phyloP scores from a whole-genome alignment of 1,284 basidiomycete species.

The Apiotrichum montevideense region DNA sequence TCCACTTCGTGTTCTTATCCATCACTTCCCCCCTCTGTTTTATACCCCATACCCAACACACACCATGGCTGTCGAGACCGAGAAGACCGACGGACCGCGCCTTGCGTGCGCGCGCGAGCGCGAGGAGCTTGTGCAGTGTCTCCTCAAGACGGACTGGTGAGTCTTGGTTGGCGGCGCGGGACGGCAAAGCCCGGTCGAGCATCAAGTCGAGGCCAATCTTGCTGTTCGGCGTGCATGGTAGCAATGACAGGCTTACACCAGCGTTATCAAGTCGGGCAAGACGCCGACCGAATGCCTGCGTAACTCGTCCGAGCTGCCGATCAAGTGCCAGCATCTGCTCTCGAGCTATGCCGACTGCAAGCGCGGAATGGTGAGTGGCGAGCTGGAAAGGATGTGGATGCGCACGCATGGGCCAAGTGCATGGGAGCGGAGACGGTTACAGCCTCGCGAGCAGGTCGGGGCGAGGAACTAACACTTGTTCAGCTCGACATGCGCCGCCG shows the following conservation, averaged over 20 bases:
- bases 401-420: not conserved
- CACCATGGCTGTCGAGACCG: not conserved
- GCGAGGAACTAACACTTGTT: not conserved
- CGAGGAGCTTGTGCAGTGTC: slow-evolving; percentile 42
- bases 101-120: slow-evolving; percentile 33
- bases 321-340: slow-evolving; percentile 44
- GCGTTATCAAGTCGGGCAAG: slow-evolving; percentile 40
- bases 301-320: slow-evolving; percentile 32
- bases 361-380: slow-evolving; percentile 42
- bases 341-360: slow-evolving; percentile 44
- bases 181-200: no score
- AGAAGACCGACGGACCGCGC: slow-evolving; percentile 2
- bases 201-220: no score
- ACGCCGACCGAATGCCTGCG: slow-evolving; percentile 39
- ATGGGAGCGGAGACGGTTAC: no score
- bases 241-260: slow-evolving; percentile 9
- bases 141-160: slow-evolving; percentile 44
- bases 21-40: no score
- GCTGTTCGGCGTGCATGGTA: not conserved
- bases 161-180: slow-evolving; percentile 7
- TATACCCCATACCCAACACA: not conserved
- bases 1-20: not conserved
- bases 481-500: slow-evolving; percentile 47
- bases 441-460: no score
- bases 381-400: not conserved